phyloP scores from a whole-genome alignment of 495 filamentous ascomycete genomes.

The Trichoderma gamsii region DNA sequence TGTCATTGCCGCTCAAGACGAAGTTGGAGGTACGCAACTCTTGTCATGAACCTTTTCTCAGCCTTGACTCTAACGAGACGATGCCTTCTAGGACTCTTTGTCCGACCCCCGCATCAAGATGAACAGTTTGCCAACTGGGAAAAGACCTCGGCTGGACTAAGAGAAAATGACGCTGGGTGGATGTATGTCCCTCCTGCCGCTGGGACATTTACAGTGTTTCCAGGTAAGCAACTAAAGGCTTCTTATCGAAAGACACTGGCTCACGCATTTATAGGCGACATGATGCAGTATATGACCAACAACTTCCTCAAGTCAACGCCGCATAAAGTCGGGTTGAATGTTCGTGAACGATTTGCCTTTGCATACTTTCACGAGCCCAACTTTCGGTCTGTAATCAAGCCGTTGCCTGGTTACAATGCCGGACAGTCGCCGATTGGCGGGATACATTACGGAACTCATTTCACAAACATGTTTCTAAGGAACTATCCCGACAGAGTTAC shows the following conservation, averaged over 20 bases:
- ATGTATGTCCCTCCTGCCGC: conserved; percentile 37
- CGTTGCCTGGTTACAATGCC: conserved; percentile 28
- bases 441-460: conserved; percentile 44
- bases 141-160: conserved; percentile 35
- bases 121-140: conserved; percentile 41
- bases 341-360: conserved; percentile 34
- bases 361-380: conserved; percentile 45
- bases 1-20: conserved; percentile 40
- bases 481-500: conserved; percentile 44
- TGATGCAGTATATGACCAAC: conserved; percentile 43
- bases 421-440: conserved; percentile 19
- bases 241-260: not conserved
- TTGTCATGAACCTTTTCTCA: not conserved
- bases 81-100: conserved; percentile 29
- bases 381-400: conserved; percentile 38
- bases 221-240: conserved; percentile 27
- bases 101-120: conserved; percentile 31
- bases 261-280: conserved; percentile 31
- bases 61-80: not conserved
- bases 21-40: conserved; percentile 33
- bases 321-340: conserved; percentile 44
- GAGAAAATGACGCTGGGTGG: conserved; percentile 39
- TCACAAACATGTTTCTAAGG: conserved; percentile 45
- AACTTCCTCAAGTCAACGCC: conserved; percentile 36
- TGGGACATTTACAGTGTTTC: conserved; percentile 37